Evolutionary conservation across 1,284 basidiomycete genomes (phyloP).

Genomic region (Marasmius sp.): DNA sequence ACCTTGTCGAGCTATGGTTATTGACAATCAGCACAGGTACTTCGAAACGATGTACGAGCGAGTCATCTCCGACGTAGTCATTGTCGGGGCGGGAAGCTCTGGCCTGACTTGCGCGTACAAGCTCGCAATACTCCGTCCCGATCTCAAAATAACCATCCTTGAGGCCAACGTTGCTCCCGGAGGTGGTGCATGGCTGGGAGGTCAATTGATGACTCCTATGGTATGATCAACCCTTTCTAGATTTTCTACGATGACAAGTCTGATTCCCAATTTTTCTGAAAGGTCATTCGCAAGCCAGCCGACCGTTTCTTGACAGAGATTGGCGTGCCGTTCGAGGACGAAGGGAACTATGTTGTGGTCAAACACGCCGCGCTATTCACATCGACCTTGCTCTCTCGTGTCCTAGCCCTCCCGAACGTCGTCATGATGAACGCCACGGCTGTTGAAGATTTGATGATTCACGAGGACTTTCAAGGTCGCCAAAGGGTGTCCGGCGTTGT

Average conservation of each 20-base stretch:
- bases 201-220: slow-evolving; percentile 86
- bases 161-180: slow-evolving; percentile 85
- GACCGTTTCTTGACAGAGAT: slow-evolving; percentile 74
- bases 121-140: slow-evolving; percentile 67
- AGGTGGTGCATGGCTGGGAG: slow-evolving; percentile 78
- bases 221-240: slow-evolving; percentile 29
- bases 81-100: slow-evolving; percentile 80
- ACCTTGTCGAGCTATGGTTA: neutral
- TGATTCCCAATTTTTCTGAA: neutral
- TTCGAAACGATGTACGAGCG: slow-evolving; percentile 75
- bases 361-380: slow-evolving; percentile 85
- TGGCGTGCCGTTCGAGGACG: slow-evolving; percentile 80
- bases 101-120: slow-evolving; percentile 81
- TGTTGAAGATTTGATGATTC: slow-evolving; percentile 76
- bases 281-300: slow-evolving; percentile 82
- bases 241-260: neutral
- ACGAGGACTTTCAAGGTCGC: slow-evolving; percentile 53
- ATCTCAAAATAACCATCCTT: slow-evolving; percentile 79
- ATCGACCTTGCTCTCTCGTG: slow-evolving; percentile 73
- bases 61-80: slow-evolving; percentile 75
- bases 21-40: slow-evolving; percentile 42
- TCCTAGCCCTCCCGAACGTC: slow-evolving; percentile 76
- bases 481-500: slow-evolving; percentile 84
- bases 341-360: slow-evolving; percentile 78
- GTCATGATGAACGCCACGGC: slow-evolving; percentile 76